Percentiles rank a stretch among this genome's conserved stretches.
These are phyloP conservation scores for Inga laurina DNA, from an alignment of 306 rosid species.

Conservation along the genomic window DNA sequence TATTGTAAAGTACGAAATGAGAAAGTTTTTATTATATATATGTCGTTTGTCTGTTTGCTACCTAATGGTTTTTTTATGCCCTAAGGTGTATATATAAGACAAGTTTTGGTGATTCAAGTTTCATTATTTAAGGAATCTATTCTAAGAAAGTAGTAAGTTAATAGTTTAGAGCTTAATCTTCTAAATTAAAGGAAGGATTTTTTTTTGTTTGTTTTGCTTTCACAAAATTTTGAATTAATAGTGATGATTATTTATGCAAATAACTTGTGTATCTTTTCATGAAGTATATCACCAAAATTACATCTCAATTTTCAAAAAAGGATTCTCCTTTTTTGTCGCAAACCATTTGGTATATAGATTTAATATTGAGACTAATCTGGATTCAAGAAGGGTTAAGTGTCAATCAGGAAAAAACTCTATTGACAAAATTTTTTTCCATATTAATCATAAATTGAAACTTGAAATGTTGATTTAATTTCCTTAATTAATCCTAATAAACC, in stretches of 20 bases:
- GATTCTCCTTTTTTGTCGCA: too few species aligned
- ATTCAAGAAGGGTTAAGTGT: too few species aligned
- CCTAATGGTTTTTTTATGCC: background rate
- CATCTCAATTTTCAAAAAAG: too few species aligned
- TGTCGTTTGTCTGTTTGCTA: conserved; percentile 10
- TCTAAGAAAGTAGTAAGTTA: background rate
- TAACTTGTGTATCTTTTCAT: background rate
- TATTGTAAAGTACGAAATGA: background rate
- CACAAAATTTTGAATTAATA: background rate
- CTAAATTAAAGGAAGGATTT: background rate
- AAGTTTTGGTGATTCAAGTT: background rate
- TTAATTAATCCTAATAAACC: background rate
- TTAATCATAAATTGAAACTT: background rate
- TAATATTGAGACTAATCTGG: too few species aligned
- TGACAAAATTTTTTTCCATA: background rate
- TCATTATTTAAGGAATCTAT: background rate
- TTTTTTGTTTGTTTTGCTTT: background rate
- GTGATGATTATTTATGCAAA: background rate
- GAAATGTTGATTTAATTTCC: background rate
- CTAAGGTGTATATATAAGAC: background rate
- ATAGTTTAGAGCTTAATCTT: background rate
- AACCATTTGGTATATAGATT: too few species aligned
- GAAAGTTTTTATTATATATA: background rate
- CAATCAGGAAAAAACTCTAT: background rate
- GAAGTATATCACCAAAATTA: too few species aligned